A percentile compares a stretch with the other conserved stretches of the same genome.
phyloP scores from a whole-genome alignment of 2,329 filamentous ascomycete species.

The Colletotrichum sp. region DNA sequence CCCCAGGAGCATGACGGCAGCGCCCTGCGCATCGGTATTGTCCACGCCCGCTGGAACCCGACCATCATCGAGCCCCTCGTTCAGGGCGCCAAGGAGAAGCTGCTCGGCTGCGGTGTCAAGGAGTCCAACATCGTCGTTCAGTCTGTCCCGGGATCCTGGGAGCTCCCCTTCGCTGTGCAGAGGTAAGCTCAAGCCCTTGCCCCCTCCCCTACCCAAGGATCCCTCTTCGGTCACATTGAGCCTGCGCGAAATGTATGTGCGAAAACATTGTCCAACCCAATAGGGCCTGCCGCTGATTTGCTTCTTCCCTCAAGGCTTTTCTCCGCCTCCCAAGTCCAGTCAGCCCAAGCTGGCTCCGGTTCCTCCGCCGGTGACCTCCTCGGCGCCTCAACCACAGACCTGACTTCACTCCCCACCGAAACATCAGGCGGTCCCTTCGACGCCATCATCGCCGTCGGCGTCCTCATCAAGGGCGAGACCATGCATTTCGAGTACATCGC shows the following conservation, averaged over 20 bases:
- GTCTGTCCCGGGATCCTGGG: conserved; percentile 92
- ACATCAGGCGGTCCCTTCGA: conserved; percentile 75
- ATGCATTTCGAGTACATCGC: conserved; percentile 99
- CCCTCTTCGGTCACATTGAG: not conserved
- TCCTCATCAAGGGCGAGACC: conserved; percentile 97
- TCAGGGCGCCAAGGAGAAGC: conserved; percentile 77
- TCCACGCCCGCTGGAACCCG: conserved; percentile 95
- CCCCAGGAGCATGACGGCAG: conserved; percentile 69
- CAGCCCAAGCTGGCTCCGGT: conserved; percentile 64
- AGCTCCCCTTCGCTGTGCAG: conserved; percentile 90
- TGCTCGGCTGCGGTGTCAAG: conserved; percentile 80
- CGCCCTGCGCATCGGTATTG: conserved; percentile 86
- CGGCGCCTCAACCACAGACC: conserved; percentile 70
- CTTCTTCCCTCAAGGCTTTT: conserved; percentile 65
- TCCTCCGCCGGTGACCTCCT: conserved; percentile 78
- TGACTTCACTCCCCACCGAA: conserved; percentile 54
- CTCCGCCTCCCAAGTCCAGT: conserved; percentile 85
- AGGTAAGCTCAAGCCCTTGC: conserved; percentile 57
- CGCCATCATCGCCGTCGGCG: conserved; percentile 92
- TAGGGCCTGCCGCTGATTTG: not conserved
- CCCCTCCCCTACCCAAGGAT: not conserved
- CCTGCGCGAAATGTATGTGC: not conserved
- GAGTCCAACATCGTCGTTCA: conserved; percentile 88
- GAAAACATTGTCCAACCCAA: not conserved
- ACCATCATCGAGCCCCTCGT: conserved; percentile 87